Conservation (phyloP, 192 early-diverging fungal species). For the Backusella tuberculispora region DNA sequence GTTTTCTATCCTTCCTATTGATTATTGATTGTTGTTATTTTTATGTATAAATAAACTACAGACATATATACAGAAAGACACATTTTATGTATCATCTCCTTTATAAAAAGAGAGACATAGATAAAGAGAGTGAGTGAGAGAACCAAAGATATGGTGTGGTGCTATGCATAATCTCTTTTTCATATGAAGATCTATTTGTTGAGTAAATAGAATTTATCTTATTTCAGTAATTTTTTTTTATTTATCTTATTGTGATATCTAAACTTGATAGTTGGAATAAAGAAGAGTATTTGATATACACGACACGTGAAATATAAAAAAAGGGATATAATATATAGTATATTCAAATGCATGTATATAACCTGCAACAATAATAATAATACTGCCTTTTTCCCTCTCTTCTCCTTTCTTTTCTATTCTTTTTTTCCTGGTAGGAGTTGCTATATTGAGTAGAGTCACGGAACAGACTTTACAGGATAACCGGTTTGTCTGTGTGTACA, state of each 20-base stretch:
- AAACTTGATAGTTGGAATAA: not conserved
- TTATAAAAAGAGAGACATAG: no score
- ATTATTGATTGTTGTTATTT: not conserved
- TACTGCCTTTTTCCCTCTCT: no score
- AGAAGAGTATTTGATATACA: not conserved
- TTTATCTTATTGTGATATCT: not conserved
- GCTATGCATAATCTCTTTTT: not conserved
- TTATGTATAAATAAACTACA: not conserved
- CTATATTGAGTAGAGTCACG: conserved; percentile 44
- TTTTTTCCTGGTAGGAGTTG: conserved; percentile 54
- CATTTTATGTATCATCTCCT: not conserved
- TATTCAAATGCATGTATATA: no score
- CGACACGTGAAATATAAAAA: not conserved
- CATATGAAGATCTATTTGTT: not conserved
- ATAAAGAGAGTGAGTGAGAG: no score
- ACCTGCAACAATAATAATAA: no score
- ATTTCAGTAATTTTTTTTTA: not conserved
- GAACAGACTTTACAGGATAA: not conserved
- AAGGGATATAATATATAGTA: no score
- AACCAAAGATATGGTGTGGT: not conserved
- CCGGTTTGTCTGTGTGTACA: not conserved
- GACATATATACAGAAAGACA: no score
- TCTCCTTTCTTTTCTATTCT: no score
- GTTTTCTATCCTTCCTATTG: not conserved
- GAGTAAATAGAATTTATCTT: not conserved